Evolutionary conservation across 805 yeast species (phyloP), one percentile per base, ranked within the genome.

Genomic region (Cephaloascus fragrans): DNA sequence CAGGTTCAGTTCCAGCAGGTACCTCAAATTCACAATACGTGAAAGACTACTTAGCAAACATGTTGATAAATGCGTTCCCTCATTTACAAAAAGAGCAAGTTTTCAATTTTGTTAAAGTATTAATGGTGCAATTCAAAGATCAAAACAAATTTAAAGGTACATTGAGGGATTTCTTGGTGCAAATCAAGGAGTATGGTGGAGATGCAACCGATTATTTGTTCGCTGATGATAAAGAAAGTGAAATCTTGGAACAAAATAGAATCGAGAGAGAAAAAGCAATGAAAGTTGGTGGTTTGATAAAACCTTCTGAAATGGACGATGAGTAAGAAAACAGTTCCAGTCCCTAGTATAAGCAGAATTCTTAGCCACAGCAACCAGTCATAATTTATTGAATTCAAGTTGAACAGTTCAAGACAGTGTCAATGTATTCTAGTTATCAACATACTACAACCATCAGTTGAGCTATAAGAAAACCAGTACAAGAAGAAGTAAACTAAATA

Each of bases 271-370:
- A 86, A 60, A 78, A 75, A 50, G 96, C 95, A 38, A 68, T 83
- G 48, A 78, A 76, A 62, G 83, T 90, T 48, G 97, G 97, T 51
- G 98, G 98, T 37, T 71, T 90, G 57, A 67, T 93, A 55, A 90
- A 88, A 60, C 98, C 98, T 23, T 79, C 94, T 18, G 98, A 90
- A 51, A 74, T 90, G 76, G 96, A 84, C 48, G 96, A 89, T 53
- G 78, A 72, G 37, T 55, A 37, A 42, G 26, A 14, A 5, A 34
- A 4, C 17, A 18, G n/a, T 20, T 17, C 26, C 8, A 9, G n/a
- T 19, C 4, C 5, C 19, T 19, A n/a, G n/a, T 19, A 23, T 9
- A 19, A 10, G 18, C 23, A n/a, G n/a, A n/a, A n/a, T n/a, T n/a
- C n/a, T n/a, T n/a, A n/a, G n/a, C n/a, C n/a, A n/a, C n/a, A n/a